Evolutionary conservation across 768 basidiomycete genomes (phyloP).

Genomic region (Dacryopinax primogenitus): DNA sequence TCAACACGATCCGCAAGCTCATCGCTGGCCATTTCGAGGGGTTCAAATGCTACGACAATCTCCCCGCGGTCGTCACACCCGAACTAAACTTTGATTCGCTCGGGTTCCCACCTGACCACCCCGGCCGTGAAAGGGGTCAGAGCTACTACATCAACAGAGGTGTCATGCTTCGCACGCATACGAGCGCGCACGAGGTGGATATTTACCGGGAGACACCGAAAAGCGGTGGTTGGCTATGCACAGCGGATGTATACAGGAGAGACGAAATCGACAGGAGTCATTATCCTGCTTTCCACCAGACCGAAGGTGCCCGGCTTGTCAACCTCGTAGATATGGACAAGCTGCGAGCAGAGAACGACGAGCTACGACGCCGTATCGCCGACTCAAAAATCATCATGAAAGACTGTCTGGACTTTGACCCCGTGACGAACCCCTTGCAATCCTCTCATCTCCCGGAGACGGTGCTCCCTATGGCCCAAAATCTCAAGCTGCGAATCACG

Average conservation of each 20-base stretch:
- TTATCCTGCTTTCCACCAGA: conserved; percentile 97
- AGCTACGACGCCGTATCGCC: conserved; percentile 46
- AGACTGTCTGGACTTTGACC: conserved; percentile 32
- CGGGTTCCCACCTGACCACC: conserved; percentile 85
- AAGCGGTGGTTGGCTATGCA: conserved; percentile 72
- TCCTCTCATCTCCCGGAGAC: conserved; percentile 57
- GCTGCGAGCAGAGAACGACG: conserved; percentile 57
- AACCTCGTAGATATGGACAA: conserved; percentile 33
- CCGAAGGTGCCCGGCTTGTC: conserved; percentile 64
- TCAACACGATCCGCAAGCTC: conserved; percentile 68
- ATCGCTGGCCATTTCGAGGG: conserved; percentile 74
- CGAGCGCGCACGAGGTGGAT: conserved; percentile 96
- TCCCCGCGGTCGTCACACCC: conserved; percentile 82
- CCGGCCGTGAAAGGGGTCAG: conserved; percentile 79
- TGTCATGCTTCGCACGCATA: conserved; percentile 92
- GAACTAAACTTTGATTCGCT: conserved; percentile 93
- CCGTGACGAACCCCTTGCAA: conserved; percentile 75
- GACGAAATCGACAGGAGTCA: conserved; percentile 97
- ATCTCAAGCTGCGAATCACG: conserved; percentile 84
- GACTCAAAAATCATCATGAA: conserved; percentile 71
- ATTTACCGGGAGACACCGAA: conserved; percentile 51
- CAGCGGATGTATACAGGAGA: conserved; percentile 92
- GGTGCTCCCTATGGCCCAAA: conserved; percentile 61
- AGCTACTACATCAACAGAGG: conserved; percentile 89
- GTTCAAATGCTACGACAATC: conserved; percentile 58